Conservation (phyloP, 768 basidiomycete genomes). For the Leucosporidium yakuticum region DNA sequence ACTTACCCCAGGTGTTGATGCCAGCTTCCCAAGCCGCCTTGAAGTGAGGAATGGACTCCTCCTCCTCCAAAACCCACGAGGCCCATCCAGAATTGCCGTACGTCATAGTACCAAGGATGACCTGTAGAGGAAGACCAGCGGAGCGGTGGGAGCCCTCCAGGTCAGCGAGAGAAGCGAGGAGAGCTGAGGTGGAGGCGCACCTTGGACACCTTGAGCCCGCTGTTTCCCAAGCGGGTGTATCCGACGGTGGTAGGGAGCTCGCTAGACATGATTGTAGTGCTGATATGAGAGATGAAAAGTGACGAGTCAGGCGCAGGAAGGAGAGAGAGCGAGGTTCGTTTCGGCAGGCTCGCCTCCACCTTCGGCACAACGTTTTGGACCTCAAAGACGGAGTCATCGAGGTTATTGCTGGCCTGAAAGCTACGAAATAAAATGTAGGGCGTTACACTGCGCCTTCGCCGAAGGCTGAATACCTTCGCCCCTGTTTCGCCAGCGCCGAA, state of each 20-base stretch:
- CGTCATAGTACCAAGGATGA: constrained; percentile 55
- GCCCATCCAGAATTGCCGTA: constrained; percentile 11
- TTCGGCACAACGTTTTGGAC: neutral
- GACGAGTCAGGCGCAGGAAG: neutral
- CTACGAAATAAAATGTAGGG: too few relatives aligned
- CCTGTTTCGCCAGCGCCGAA: too few relatives aligned
- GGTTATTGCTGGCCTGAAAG: too few relatives aligned
- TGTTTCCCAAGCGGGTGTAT: constrained; percentile 50
- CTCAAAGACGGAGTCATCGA: constrained; percentile 80
- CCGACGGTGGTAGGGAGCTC: neutral
- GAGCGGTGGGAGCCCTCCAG: too few relatives aligned
- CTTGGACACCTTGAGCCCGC: constrained; percentile 59
- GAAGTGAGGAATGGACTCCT: constrained; percentile 54
- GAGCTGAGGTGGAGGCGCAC: neutral
- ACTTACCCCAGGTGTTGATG: constrained; percentile 53
- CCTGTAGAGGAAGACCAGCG: constrained; percentile 21
- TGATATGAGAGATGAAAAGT: neutral
- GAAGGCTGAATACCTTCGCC: too few relatives aligned
- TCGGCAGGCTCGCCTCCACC: neutral
- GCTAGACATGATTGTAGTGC: too few relatives aligned
- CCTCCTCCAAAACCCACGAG: constrained; percentile 39
- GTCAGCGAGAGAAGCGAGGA: neutral
- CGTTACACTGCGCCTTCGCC: too few relatives aligned
- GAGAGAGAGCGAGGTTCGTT: neutral
- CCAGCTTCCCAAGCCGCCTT: constrained; percentile 59